Percentiles rank a stretch among this genome's conserved stretches.
Evolutionary conservation across 1,284 basidiomycete species (phyloP).

Genomic region (Grifola frondosa): DNA sequence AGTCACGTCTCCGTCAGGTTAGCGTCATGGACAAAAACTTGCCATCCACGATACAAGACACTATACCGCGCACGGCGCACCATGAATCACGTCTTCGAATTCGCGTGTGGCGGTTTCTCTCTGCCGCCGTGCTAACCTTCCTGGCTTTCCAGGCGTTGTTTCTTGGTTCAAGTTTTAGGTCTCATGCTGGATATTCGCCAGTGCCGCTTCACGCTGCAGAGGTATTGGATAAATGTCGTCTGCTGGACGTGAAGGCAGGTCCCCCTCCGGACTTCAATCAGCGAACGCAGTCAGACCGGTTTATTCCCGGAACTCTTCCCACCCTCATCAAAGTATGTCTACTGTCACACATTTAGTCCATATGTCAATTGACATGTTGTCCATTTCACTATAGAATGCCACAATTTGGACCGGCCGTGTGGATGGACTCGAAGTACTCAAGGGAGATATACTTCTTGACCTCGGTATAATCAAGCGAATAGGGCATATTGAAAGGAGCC

Average conservation of each 20-base stretch:
- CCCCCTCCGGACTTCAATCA: constrained; percentile 46
- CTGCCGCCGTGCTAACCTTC: constrained; percentile 3
- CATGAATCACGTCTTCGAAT: too few species aligned
- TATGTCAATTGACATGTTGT: constrained; percentile 1
- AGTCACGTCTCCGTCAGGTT: too few species aligned
- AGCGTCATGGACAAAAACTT: too few species aligned
- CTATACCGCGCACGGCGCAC: too few species aligned
- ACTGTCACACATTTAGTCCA: background rate
- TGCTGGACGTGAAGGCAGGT: constrained; percentile 38
- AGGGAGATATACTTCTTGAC: constrained; percentile 54
- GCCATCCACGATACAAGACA: too few species aligned
- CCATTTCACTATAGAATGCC: constrained; percentile 41
- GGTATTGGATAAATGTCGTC: constrained; percentile 39
- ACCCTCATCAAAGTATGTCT: constrained; percentile 37
- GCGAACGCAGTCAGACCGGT: constrained; percentile 64
- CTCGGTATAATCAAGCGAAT: constrained; percentile 55
- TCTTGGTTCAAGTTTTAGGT: background rate
- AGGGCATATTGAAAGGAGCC: constrained; percentile 35
- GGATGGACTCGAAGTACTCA: constrained; percentile 51
- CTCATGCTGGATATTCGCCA: background rate
- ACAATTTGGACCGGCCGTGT: constrained; percentile 63
- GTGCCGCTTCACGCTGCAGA: constrained; percentile 28
- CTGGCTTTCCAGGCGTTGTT: constrained; percentile 4
- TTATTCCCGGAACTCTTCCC: constrained; percentile 57
- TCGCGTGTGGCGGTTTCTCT: constrained; percentile 5